These are phyloP conservation scores for Rhizopus delemar DNA, from an alignment of 371 early-diverging fungal genomes.

Conservation along the genomic window DNA sequence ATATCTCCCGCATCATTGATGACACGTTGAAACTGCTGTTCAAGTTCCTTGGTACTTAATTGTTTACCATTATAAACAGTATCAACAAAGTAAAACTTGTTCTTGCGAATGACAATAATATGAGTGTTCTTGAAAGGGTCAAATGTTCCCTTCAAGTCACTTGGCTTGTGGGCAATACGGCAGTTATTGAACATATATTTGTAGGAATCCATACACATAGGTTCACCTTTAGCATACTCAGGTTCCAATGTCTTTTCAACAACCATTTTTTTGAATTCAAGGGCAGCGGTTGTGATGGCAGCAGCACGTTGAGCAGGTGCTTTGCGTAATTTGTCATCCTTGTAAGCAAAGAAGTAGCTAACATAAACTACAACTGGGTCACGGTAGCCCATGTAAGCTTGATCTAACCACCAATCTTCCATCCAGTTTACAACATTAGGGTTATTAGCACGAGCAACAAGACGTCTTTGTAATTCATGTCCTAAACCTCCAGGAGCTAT, in stretches of 20 bases:
- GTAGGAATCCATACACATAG: slow-evolving; percentile 91
- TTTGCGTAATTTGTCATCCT: slow-evolving; percentile 79
- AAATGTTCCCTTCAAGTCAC: slow-evolving; percentile 74
- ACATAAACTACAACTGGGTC: slow-evolving; percentile 92
- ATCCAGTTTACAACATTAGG: slow-evolving; percentile 83
- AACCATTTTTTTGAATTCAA: slow-evolving; percentile 83
- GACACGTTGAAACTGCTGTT: slow-evolving; percentile 74
- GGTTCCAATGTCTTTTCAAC: slow-evolving; percentile 81
- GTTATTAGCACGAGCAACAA: slow-evolving; percentile 68
- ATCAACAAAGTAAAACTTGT: slow-evolving; percentile 85
- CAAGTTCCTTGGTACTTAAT: slow-evolving; percentile 83
- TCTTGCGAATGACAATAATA: slow-evolving; percentile 85
- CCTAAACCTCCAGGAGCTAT: slow-evolving; percentile 79
- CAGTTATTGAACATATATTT: slow-evolving; percentile 96
- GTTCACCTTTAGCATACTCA: slow-evolving; percentile 76
- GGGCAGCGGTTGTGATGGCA: slow-evolving; percentile 81
- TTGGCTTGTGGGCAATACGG: slow-evolving; percentile 85
- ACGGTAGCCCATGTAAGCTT: slow-evolving; percentile 92
- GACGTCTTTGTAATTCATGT: slow-evolving; percentile 80
- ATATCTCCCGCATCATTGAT: slow-evolving; percentile 74
- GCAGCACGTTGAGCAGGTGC: slow-evolving; percentile 86
- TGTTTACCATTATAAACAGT: slow-evolving; percentile 75
- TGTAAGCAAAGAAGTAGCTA: slow-evolving; percentile 81
- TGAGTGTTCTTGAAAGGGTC: slow-evolving; percentile 81
- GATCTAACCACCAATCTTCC: slow-evolving; percentile 94